phyloP scores from a whole-genome alignment of 495 filamentous ascomycete genomes.

The Penicillium cataractarum region DNA sequence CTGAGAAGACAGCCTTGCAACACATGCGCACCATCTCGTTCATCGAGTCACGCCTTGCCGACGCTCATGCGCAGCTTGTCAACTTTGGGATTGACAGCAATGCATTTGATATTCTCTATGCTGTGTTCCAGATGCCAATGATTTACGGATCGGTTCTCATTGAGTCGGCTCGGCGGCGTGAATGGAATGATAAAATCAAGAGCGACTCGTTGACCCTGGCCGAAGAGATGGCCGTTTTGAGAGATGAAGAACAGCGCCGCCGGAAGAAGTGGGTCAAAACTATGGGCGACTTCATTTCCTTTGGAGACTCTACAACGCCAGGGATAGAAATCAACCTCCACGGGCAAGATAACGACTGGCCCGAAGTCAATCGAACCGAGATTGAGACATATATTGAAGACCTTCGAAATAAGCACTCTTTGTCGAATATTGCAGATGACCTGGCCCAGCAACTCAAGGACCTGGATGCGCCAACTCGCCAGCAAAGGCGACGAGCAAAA shows the following conservation, averaged over 20 bases:
- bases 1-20: slow-evolving; percentile 60
- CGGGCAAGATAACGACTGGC: slow-evolving; percentile 80
- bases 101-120: slow-evolving; percentile 73
- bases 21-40: slow-evolving; percentile 80
- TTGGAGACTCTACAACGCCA: slow-evolving; percentile 66
- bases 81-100: slow-evolving; percentile 69
- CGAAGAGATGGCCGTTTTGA: slow-evolving; percentile 87
- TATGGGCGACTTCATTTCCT: slow-evolving; percentile 62
- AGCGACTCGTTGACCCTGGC: slow-evolving; percentile 80
- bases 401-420: slow-evolving; percentile 47
- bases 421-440: slow-evolving; percentile 55
- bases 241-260: slow-evolving; percentile 87
- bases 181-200: slow-evolving; percentile 90
- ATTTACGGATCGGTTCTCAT: slow-evolving; percentile 87
- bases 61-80: slow-evolving; percentile 69
- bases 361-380: slow-evolving; percentile 60
- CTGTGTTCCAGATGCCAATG: slow-evolving; percentile 78
- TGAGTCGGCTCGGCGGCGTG: slow-evolving; percentile 80
- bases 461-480: slow-evolving; percentile 70
- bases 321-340: slow-evolving; percentile 85
- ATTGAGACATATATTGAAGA: slow-evolving; percentile 57
- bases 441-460: slow-evolving; percentile 66
- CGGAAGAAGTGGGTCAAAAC: slow-evolving; percentile 88
- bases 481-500: slow-evolving; percentile 76
- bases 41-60: slow-evolving; percentile 72